Evolutionary conservation across 352 stramenopile genomes (phyloP), one percentile per base, ranked within the genome.

Genomic region (Hyphochytrium catenoides): DNA sequence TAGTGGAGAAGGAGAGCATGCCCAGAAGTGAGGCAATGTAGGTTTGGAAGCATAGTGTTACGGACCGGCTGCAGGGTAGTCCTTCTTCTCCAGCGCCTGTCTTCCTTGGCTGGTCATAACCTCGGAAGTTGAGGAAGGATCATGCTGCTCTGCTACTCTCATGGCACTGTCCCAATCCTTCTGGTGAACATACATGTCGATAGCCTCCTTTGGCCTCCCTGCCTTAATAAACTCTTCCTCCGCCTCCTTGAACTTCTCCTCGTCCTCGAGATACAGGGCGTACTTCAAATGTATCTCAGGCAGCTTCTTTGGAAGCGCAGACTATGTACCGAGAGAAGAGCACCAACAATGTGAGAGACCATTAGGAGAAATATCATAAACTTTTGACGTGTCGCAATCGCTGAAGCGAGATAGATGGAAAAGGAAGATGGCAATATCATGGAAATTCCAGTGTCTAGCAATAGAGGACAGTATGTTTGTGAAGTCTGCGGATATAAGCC

Each of bases 161-260:
- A 91, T 74, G 7, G 81, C 79, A 34, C 84, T 76, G 30, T 61
- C 51, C 75, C 75, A 95, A 29, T 87, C 68, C 38, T 93, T 72
- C 37, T 93, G 74, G 46, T 95, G 79, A 15, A 92, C 60, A 41
- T 92, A 93, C 83, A 95, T 94, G 28, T 94, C 82, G 34, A 95
- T 72, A 7, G 83, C 83, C 52, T 94, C 82, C 16, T 75, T 62
- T 0, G 77, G 79, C 39, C 93, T 94, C 0, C 64, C 60, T 9
- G 78, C 78, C 36, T 85, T 77, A 39, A 92, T 82, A 41, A 91
- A 92, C 36, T 89, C 75, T 15, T 68, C 59, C 42, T 93, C 77
- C 4, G 75, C 81, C 34, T 91, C 79, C 31, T 81, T 78, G 41
- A 92, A 93, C 0, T 64, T 58, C 42, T 92, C 81, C 36, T 94